Evolutionary conservation across 768 basidiomycete species (phyloP).

Genomic region (Inosperma sp.): DNA sequence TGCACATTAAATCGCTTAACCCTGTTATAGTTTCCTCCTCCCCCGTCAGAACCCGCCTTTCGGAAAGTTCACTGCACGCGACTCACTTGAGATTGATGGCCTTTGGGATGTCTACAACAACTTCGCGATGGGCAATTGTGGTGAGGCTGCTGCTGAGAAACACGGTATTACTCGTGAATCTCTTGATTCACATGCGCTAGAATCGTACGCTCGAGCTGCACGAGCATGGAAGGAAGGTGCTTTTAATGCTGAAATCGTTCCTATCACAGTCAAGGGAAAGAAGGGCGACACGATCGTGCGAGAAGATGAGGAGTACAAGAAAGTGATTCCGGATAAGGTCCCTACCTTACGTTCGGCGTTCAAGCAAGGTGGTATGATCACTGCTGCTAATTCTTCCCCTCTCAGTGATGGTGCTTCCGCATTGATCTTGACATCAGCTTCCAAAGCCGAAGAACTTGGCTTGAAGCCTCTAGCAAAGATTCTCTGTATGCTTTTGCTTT

Average conservation of each 20-base stretch:
- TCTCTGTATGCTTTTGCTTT: slow-evolving; percentile 60
- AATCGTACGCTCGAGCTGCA: slow-evolving; percentile 91
- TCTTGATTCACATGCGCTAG: slow-evolving; percentile 87
- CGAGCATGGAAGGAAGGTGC: slow-evolving; percentile 84
- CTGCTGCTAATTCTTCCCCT: slow-evolving; percentile 93
- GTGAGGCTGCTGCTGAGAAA: slow-evolving; percentile 80
- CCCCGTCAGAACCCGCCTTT: slow-evolving; percentile 79
- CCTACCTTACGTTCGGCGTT: slow-evolving; percentile 86
- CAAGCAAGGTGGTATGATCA: slow-evolving; percentile 85
- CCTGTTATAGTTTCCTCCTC: slow-evolving; percentile 61
- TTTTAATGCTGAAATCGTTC: slow-evolving; percentile 85
- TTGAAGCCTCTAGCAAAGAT: slow-evolving; percentile 92
- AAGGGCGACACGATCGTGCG: slow-evolving; percentile 86
- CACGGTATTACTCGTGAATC: slow-evolving; percentile 79
- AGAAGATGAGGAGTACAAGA: slow-evolving; percentile 99
- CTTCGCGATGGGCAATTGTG: slow-evolving; percentile 98
- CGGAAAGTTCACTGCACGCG: slow-evolving; percentile 83
- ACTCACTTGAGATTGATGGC: slow-evolving; percentile 88
- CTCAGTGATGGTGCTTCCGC: slow-evolving; percentile 97
- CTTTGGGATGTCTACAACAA: slow-evolving; percentile 98
- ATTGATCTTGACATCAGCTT: slow-evolving; percentile 89
- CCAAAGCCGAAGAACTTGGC: slow-evolving; percentile 88
- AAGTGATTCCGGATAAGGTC: slow-evolving; percentile 92
- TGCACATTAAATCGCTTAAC: not conserved
- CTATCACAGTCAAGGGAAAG: slow-evolving; percentile 87